Conservation (phyloP, 2,329 filamentous ascomycete species). For the Simplicillium aogashimaense region DNA sequence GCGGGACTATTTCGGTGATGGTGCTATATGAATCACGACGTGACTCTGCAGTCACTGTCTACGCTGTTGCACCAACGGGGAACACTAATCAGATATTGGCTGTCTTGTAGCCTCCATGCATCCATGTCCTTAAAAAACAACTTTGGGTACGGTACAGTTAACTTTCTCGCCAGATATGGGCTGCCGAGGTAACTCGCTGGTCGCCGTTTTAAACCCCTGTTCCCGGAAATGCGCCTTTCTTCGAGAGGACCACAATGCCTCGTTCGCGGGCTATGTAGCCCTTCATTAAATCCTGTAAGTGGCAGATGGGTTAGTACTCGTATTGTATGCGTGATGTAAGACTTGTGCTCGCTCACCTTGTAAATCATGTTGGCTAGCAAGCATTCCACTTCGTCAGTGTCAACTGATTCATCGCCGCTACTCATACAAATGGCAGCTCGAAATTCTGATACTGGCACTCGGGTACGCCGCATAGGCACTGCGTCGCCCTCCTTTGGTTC, state of each 20-base stretch:
- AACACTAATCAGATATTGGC: too few species aligned
- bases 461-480: slow-evolving; percentile 56
- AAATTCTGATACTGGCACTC: slow-evolving; percentile 78
- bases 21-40: too few species aligned
- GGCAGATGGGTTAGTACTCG: slow-evolving; percentile 16
- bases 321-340: slow-evolving; percentile 15
- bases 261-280: slow-evolving; percentile 92
- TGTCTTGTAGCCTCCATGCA: too few species aligned
- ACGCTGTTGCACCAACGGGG: too few species aligned
- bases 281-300: slow-evolving; percentile 76
- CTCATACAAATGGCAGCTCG: slow-evolving; percentile 72
- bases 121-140: too few species aligned
- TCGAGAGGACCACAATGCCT: slow-evolving; percentile 85
- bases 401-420: slow-evolving; percentile 54
- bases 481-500: slow-evolving; percentile 60
- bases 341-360: slow-evolving; percentile 52
- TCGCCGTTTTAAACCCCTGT: slow-evolving; percentile 52
- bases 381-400: slow-evolving; percentile 92
- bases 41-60: too few species aligned
- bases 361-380: slow-evolving; percentile 95
- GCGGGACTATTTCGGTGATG: too few species aligned
- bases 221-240: slow-evolving; percentile 85
- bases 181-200: too few species aligned
- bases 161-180: too few species aligned
- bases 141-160: too few species aligned